Percentiles rank a stretch among this genome's conserved stretches.
Evolutionary conservation across 1,139 yeast species (phyloP).

Genomic region (Geotrichum macrosporum): DNA sequence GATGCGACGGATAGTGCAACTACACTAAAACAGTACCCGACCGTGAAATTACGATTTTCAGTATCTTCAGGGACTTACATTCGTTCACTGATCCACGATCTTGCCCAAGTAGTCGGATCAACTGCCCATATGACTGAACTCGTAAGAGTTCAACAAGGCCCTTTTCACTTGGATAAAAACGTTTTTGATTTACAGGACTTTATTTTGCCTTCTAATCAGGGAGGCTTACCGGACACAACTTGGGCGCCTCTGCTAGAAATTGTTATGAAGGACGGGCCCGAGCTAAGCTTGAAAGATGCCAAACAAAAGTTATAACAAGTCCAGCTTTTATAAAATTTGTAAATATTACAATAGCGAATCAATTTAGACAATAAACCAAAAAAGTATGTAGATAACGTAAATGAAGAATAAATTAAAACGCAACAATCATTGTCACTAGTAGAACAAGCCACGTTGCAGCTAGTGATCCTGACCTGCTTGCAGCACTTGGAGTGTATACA

Average conservation of each 20-base stretch:
- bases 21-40: constrained; percentile 3
- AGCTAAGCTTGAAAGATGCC: not conserved
- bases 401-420: not conserved
- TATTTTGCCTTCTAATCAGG: not conserved
- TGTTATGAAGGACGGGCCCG: not conserved
- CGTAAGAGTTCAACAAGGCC: constrained; percentile 68
- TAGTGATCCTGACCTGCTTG: not conserved
- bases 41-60: constrained; percentile 61
- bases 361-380: not conserved
- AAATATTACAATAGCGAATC: not conserved
- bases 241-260: constrained; percentile 11
- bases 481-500: constrained; percentile 15
- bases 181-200: constrained; percentile 67
- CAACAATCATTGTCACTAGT: not conserved
- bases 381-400: not conserved
- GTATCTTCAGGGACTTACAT: constrained; percentile 96
- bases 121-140: constrained; percentile 88
- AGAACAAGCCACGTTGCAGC: not conserved
- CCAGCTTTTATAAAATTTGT: too few relatives aligned
- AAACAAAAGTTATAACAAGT: not conserved
- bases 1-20: not conserved
- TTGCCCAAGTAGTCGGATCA: constrained; percentile 74
- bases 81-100: constrained; percentile 83
- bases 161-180: constrained; percentile 71
- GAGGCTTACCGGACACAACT: not conserved